Percentiles rank a stretch among this genome's conserved stretches.
phyloP scores from a whole-genome alignment of 169 alveolate genomes.

The Eimeria nieschulzi region DNA sequence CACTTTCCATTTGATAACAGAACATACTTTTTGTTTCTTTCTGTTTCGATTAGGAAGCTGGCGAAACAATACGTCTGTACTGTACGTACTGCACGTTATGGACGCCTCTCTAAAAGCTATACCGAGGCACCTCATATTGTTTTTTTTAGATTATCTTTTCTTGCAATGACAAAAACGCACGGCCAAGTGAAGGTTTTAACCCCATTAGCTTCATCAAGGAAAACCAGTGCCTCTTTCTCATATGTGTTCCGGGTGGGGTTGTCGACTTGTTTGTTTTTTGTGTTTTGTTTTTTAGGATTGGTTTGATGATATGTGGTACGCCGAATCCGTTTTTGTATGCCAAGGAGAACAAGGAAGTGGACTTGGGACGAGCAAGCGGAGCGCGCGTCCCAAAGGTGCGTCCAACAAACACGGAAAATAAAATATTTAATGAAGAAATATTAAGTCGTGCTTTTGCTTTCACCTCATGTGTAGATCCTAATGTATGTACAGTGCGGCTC shows the following conservation, averaged over 20 bases:
- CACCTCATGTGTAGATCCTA: no score
- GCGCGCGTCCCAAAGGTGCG: neutral
- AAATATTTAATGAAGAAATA: no score
- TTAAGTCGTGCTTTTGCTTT: no score
- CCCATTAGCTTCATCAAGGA: neutral
- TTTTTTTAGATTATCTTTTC: neutral
- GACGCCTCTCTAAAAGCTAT: neutral
- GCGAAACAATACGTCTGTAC: neutral
- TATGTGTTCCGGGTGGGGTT: neutral
- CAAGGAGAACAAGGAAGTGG: neutral
- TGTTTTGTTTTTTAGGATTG: neutral
- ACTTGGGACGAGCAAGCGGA: neutral
- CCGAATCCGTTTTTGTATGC: neutral
- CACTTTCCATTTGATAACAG: neutral
- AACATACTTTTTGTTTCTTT: neutral
- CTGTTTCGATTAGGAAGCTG: neutral
- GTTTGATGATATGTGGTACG: slow-evolving; percentile 14
- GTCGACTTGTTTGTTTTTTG: neutral
- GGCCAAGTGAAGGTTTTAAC: neutral
- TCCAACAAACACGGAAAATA: no score
- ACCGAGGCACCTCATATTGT: neutral
- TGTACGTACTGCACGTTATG: neutral
- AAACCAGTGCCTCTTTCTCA: neutral
- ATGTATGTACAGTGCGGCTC: no score
- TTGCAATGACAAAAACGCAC: neutral